A percentile compares a stretch with the other conserved stretches of the same genome.
These are phyloP conservation scores for Echria macrotheca DNA, from an alignment of 495 filamentous ascomycete genomes.

Conservation along the genomic window DNA sequence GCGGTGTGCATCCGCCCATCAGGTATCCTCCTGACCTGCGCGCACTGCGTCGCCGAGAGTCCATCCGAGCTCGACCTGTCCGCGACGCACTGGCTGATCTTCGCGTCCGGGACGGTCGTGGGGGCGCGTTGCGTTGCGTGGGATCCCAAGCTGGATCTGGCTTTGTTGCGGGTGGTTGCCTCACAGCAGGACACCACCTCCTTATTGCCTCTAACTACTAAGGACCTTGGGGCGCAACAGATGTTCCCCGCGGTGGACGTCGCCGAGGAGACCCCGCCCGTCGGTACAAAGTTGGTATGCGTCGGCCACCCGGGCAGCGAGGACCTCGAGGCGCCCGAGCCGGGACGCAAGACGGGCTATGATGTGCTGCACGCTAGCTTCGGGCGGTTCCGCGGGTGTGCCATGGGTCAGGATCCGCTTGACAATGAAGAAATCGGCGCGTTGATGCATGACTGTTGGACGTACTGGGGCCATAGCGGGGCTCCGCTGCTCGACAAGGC, in stretches of 20 bases:
- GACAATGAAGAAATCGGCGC: conserved; percentile 47
- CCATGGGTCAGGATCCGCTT: conserved; percentile 31
- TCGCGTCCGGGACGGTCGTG: conserved; percentile 31
- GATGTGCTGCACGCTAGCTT: conserved; percentile 38
- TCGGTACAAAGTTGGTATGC: conserved; percentile 21
- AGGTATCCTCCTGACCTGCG: conserved; percentile 42
- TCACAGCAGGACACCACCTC: conserved; percentile 4
- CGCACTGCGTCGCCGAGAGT: conserved; percentile 42
- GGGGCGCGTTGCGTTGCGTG: conserved; percentile 32
- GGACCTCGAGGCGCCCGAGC: conserved; percentile 34
- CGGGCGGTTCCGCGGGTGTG: conserved; percentile 34
- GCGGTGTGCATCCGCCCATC: conserved; percentile 39
- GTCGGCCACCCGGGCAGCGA: conserved; percentile 43
- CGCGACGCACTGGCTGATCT: conserved; percentile 33
- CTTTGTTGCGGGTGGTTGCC: conserved; percentile 28
- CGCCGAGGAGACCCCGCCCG: conserved; percentile 4
- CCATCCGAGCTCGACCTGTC: conserved; percentile 18
- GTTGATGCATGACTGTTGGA: conserved; percentile 48
- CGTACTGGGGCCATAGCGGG: conserved; percentile 51
- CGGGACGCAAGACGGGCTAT: conserved; percentile 32
- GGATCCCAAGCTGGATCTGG: conserved; percentile 37
- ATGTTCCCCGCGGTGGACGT: conserved; percentile 1
- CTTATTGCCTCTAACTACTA: not conserved
- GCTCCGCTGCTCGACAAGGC: conserved; percentile 34
- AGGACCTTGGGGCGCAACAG: no score